Percentiles rank a stretch among this genome's conserved stretches.
These are phyloP conservation scores for Hymenotorrendiella dingleyae DNA, from an alignment of 2,329 filamentous ascomycete genomes.

Conservation along the genomic window DNA sequence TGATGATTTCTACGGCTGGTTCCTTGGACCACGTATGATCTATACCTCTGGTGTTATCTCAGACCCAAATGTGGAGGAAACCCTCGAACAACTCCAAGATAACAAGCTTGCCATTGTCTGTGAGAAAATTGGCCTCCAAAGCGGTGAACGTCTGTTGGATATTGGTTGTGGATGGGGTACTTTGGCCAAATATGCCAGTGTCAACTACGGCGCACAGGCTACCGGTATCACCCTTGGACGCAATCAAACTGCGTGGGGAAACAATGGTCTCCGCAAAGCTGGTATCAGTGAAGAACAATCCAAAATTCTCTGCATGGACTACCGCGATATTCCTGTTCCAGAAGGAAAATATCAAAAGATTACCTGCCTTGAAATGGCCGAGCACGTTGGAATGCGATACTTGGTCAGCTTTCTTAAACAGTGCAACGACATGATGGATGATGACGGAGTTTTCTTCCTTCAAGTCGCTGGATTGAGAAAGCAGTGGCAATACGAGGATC, in stretches of 20 bases:
- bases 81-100: constrained; percentile 91
- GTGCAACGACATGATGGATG: constrained; percentile 91
- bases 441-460: constrained; percentile 92
- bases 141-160: constrained; percentile 79
- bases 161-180: constrained; percentile 99
- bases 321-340: constrained; percentile 84
- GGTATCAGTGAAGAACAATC: constrained; percentile 84
- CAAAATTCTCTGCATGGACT: constrained; percentile 91
- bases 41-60: constrained; percentile 95
- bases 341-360: constrained; percentile 85
- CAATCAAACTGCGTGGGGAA: constrained; percentile 97
- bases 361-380: constrained; percentile 96
- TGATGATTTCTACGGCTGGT: constrained; percentile 98
- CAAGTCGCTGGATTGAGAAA: constrained; percentile 93
- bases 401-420: constrained; percentile 76
- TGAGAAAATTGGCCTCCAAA: constrained; percentile 84
- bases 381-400: constrained; percentile 94
- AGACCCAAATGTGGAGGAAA: constrained; percentile 80
- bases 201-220: constrained; percentile 78
- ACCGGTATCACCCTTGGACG: constrained; percentile 90
- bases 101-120: constrained; percentile 95
- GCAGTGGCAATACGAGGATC: constrained; percentile 95
- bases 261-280: constrained; percentile 75
- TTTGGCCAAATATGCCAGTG: constrained; percentile 84
- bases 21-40: constrained; percentile 96